Base-by-base conservation (phyloP, 768 basidiomycete genomes). In the Cystofilobasidium bisporidii region DNA sequence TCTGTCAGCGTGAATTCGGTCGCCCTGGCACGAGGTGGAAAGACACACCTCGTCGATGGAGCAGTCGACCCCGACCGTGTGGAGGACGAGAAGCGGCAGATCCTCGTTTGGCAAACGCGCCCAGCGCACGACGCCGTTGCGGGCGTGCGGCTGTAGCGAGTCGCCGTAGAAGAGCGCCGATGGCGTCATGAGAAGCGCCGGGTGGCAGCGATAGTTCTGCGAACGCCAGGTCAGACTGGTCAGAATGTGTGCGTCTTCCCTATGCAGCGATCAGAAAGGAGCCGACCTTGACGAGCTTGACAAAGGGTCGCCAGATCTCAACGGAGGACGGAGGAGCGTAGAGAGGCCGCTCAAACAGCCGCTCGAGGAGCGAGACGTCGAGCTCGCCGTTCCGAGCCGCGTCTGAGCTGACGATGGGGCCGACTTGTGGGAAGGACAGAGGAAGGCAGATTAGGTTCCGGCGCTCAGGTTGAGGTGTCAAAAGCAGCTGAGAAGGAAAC, bases 91-190 rank as follows among this genome's bases (percentile, higher is more conserved):
- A 22, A 79, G 72, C 2, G 78, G 77, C 12, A 78, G 70, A 1
- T 61, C 48, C 0, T 67, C 67, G 53, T 75, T 75, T 0, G 75
- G 73, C 0, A 78, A 67, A 6, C 28, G 63, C 0, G 64, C 45
- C 77, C 77, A 79, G 6, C 47, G 10, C 65, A 74, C 38, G 15
- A 69, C 38, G 11, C 71, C 69, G 33, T 70, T 36, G 1, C 59
- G 24, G 4, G 75, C 75, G 48, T 45, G 61, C 14, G 78, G 75
- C 10, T 73, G 58, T 48, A 79, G 72, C 0, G 74, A 72, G 47
- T 79, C 76, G 41, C 76, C 69, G 63, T 79, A 78, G 69, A 78
- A 79, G 63, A 76, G 65, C 2, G 72, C 63, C 26, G 77, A 76
- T 0, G 77, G 77, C 15, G 76, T 67, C 75, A 77, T 76, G 2